Evolutionary conservation across 2,329 filamentous ascomycete genomes (phyloP), one percentile per base, ranked within the genome.

Genomic region (Fusarium sp.): DNA sequence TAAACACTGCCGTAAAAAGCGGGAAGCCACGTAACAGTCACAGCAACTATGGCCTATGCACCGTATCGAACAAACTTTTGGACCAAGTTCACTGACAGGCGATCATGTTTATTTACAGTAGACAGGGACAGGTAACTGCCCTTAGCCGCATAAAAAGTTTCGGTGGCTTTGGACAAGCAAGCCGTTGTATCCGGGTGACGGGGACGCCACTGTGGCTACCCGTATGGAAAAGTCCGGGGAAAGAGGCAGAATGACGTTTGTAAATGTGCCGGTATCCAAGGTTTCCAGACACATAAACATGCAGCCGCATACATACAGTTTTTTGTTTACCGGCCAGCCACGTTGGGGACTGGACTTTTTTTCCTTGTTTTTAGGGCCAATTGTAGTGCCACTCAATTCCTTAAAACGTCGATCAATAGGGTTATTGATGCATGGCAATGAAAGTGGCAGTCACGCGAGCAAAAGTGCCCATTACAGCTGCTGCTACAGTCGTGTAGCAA

Each of bases 171-270:
- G 7, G 20, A 20, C 16, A 50, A 26, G 24, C 47, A 26, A 12
- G 33, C 60, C 60, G 44, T 42, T 59, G 59, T 65, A 57, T 53
- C 60, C 28, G 60, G 33, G 44, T 41, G 23, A 59, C 35, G 24
- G 13, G 13, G 12, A 33, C 59, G 42, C 61, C 50, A 57, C 48
- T 23, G 47, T 63, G 50, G 37, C 42, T 39, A 38, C 63, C 16
- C 6, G 11, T 10, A 15, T 21, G 35, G 48, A 52, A 52, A 29
- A 52, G n/a, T 52, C 35, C 20, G 35, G 35, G 48, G 48, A 52
- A 26, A 15, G 2, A 35, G 41, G 13, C 29, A 38, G 8, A 6
- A 62, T 44, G 56, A 61, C 57, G 44, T 31, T n/a, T 20, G 7
- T 10, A 33, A 12, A 44, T 35, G 28, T 33, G 28, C 38, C 13